phyloP scores from a whole-genome alignment of 352 stramenopile genomes.

The Globisporangium rhizosaccharum region DNA sequence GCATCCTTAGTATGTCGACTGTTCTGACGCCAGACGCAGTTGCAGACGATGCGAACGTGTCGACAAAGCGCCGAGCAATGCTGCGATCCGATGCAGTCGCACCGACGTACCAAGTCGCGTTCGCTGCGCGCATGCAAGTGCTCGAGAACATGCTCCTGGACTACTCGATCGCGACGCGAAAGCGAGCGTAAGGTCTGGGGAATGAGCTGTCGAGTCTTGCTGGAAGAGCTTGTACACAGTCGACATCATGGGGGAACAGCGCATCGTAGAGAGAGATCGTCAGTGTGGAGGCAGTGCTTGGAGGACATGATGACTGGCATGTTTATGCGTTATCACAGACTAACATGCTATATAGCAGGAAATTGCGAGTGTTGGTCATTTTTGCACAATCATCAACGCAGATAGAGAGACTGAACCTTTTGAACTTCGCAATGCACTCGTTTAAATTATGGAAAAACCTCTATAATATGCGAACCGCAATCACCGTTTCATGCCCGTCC shows the following conservation, averaged over 20 bases:
- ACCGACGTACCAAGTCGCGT: slow-evolving; percentile 1
- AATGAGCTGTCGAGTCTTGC: not conserved
- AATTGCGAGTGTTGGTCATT: not conserved
- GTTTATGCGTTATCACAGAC: not conserved
- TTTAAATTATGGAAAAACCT: not conserved
- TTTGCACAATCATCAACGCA: not conserved
- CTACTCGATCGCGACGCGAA: not conserved
- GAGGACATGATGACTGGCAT: too few species aligned
- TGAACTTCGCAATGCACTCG: too few species aligned
- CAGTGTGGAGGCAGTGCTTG: too few species aligned
- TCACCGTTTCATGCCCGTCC: not conserved
- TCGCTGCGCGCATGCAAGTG: slow-evolving; percentile 5
- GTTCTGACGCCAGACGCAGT: not conserved
- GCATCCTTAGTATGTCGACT: not conserved
- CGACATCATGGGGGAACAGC: not conserved
- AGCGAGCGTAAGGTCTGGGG: not conserved
- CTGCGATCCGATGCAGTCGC: slow-evolving; percentile 2
- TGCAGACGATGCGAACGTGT: not conserved
- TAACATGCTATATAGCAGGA: not conserved
- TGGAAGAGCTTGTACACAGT: not conserved
- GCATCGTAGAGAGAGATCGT: not conserved
- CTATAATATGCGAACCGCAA: too few species aligned
- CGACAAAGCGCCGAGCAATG: not conserved
- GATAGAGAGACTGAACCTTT: too few species aligned
- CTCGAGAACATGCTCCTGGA: slow-evolving; percentile 19